A percentile compares a stretch with the other conserved stretches of the same genome.
Conservation (phyloP, 108 stramenopile species). For the Chaetoceros muelleri region DNA sequence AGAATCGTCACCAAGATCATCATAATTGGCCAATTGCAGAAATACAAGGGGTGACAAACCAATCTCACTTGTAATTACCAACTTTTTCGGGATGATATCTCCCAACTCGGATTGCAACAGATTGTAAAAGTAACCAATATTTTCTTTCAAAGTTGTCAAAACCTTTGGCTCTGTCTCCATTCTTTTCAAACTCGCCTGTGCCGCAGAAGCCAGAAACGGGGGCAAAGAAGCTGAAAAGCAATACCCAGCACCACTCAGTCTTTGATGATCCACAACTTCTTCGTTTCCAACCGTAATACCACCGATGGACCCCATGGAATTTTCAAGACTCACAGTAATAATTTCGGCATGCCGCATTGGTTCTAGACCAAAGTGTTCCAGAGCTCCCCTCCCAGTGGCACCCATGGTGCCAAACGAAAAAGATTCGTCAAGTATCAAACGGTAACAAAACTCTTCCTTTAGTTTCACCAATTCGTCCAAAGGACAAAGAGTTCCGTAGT, state of each 20-base stretch:
- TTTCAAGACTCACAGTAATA: slow-evolving; percentile 85
- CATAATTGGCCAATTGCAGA: slow-evolving; percentile 31
- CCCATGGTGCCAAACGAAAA: slow-evolving; percentile 90
- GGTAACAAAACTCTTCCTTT: slow-evolving; percentile 85
- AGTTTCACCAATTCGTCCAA: slow-evolving; percentile 81
- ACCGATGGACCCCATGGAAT: slow-evolving; percentile 88
- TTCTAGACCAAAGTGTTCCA: slow-evolving; percentile 47
- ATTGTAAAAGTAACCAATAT: slow-evolving; percentile 29
- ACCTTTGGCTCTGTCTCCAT: slow-evolving; percentile 22
- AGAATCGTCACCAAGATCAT: slow-evolving; percentile 24
- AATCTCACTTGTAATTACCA: slow-evolving; percentile 54
- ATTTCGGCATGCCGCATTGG: slow-evolving; percentile 86
- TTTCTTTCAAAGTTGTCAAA: slow-evolving; percentile 23
- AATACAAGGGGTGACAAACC: slow-evolving; percentile 68
- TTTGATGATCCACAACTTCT: slow-evolving; percentile 97
- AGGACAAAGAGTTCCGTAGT: slow-evolving; percentile 86
- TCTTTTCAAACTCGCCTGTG: slow-evolving; percentile 34
- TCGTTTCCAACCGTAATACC: slow-evolving; percentile 93
- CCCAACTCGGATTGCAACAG: slow-evolving; percentile 6
- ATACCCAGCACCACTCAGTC: slow-evolving; percentile 95
- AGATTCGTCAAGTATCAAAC: slow-evolving; percentile 94
- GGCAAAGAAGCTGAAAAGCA: slow-evolving; percentile 96
- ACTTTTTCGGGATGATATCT: slow-evolving; percentile 10
- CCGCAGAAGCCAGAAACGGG: slow-evolving; percentile 88
- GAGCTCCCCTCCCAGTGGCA: slow-evolving; percentile 68